Evolutionary conservation across 2,329 filamentous ascomycete genomes (phyloP), one percentile per base, ranked within the genome.

Genomic region (Scedosporium boydii): DNA sequence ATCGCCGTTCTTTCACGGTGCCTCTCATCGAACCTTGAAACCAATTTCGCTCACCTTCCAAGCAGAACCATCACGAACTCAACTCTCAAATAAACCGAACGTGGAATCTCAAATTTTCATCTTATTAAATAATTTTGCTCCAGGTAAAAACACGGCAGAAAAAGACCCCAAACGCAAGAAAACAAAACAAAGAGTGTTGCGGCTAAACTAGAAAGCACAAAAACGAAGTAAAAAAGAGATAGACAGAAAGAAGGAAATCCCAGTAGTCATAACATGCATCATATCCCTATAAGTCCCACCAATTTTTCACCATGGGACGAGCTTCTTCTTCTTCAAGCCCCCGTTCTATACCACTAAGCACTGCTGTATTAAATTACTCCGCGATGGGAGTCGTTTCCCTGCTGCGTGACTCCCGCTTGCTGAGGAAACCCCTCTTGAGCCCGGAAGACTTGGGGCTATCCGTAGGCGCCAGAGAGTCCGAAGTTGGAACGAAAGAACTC

Each of bases 401-500:
- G 67, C 78, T 77, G 5, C 66, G 64, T 3, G 59, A 44, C 14
- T 69, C 73, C 61, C 79, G 76, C 74, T 84, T 85, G 68, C 78
- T 76, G 66, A 86, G 69, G 69, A 86, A 82, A 69, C 81, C 82
- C 64, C 80, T 78, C 59, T 83, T 77, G 60, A 83, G 69, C 27
- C 74, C 70, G 2, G 14, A n/a, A 2, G 76, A 68, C 65, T 76
- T 78, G 18, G 82, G 81, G 66, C 78, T 82, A 41, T 78, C 77
- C n/a, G 60, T 42, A 4, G 60, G 48, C 60, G 60, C 38, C 7
- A 46, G 29, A 16, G 34, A 29, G 55, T 48, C 18, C 2, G 42
- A n/a, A 18, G 10, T 27, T 7, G 75, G 75, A 27, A 78, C 77
- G 70, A 96, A 97, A 61, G 79, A 84, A 71, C 88, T 95, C 77